Conservation (phyloP, 345 rosid species). For the Lumnitzera racemosa region DNA sequence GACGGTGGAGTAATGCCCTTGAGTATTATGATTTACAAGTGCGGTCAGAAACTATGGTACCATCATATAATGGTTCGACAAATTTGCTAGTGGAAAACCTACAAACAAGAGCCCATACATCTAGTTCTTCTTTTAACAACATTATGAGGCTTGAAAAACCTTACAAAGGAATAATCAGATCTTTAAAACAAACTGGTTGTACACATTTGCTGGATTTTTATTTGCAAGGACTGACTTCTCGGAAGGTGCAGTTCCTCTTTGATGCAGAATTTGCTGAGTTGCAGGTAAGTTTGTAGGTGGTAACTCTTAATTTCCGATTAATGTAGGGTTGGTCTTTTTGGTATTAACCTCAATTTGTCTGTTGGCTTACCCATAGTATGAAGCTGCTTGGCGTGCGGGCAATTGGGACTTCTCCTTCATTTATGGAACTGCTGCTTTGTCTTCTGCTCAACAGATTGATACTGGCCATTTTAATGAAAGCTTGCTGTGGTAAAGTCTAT, state of each 20-base stretch:
- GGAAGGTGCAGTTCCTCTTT: conserved; percentile 56
- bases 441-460: conserved; percentile 37
- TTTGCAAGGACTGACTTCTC: conserved; percentile 76
- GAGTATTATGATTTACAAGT: conserved; percentile 93
- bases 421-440: conserved; percentile 32
- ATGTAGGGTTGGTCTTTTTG: background rate
- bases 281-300: conserved; percentile 44
- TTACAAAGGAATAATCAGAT: conserved; percentile 81
- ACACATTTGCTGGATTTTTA: conserved; percentile 80
- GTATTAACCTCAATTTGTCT: conserved; percentile 1
- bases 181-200: conserved; percentile 92
- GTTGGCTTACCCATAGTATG: conserved; percentile 47
- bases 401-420: conserved; percentile 92
- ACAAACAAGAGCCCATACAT: conserved; percentile 22
- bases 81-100: conserved; percentile 19
- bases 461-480: conserved; percentile 62
- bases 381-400: conserved; percentile 97
- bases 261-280: conserved; percentile 75
- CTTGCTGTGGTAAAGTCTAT: conserved; percentile 55
- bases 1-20: conserved; percentile 92
- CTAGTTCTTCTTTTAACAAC: conserved; percentile 28
- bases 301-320: too few species aligned
- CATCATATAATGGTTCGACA: conserved; percentile 26
- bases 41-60: conserved; percentile 45
- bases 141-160: conserved; percentile 52